Conservation (phyloP, 202 grass and related monocot genomes). For the Cymbopogon flexuosus region DNA sequence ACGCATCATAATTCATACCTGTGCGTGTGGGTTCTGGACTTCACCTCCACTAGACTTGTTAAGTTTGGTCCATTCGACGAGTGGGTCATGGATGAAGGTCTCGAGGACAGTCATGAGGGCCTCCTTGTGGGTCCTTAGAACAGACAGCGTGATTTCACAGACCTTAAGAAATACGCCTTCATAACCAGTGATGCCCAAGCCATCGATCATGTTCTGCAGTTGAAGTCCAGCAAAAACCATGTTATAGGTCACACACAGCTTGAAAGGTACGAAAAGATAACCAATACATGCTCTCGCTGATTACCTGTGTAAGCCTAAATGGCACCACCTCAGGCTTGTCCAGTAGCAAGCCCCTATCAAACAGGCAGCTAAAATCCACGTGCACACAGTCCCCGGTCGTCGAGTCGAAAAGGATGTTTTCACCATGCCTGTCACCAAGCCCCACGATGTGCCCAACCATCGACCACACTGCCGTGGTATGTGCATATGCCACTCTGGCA, state of each 20-base stretch:
- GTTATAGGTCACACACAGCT: background rate
- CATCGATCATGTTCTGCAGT: slow-evolving; percentile 94
- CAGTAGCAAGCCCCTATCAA: slow-evolving; percentile 79
- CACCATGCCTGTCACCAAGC: slow-evolving; percentile 88
- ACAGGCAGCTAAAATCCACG: slow-evolving; percentile 94
- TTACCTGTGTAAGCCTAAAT: slow-evolving; percentile 90
- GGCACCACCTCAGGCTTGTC: slow-evolving; percentile 92
- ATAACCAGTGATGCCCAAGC: slow-evolving; percentile 84
- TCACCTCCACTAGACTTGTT: slow-evolving; percentile 78
- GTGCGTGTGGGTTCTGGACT: slow-evolving; percentile 84
- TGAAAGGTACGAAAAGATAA: background rate
- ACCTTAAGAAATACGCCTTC: slow-evolving; percentile 92
- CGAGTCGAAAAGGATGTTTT: slow-evolving; percentile 87
- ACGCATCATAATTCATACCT: slow-evolving; percentile 39
- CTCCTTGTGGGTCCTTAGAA: slow-evolving; percentile 86
- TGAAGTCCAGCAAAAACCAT: background rate
- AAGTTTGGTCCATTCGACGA: slow-evolving; percentile 94
- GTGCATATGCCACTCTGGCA: slow-evolving; percentile 81
- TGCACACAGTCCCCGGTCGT: slow-evolving; percentile 87
- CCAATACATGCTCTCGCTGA: background rate
- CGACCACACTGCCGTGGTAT: slow-evolving; percentile 89
- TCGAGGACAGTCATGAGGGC: slow-evolving; percentile 89
- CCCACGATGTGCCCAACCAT: slow-evolving; percentile 99
- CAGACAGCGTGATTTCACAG: slow-evolving; percentile 83
- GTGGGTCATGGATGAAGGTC: slow-evolving; percentile 85